phyloP scores from a whole-genome alignment of 805 yeast genomes.

The Vanderwaltozyma polyspora region DNA sequence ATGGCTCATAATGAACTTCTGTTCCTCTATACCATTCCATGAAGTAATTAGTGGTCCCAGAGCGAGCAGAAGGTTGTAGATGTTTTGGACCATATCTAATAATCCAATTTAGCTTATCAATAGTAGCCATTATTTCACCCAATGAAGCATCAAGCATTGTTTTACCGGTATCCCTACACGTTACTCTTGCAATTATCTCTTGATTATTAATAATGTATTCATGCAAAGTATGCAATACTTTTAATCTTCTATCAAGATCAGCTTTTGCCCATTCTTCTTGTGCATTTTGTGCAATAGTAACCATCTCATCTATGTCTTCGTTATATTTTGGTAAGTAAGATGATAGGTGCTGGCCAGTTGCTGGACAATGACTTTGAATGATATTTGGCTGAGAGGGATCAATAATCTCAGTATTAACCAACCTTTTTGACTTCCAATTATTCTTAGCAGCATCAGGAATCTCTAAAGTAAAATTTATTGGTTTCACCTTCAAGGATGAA shows the following conservation, averaged over 20 bases:
- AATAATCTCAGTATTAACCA: constrained; percentile 38
- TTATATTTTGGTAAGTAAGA: constrained; percentile 50
- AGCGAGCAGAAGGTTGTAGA: constrained; percentile 57
- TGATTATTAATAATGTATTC: constrained; percentile 71
- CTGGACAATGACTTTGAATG: constrained; percentile 87
- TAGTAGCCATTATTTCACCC: constrained; percentile 91
- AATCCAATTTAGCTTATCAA: constrained; percentile 87
- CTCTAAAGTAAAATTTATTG: constrained; percentile 11
- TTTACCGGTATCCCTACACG: constrained; percentile 96
- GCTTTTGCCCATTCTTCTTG: constrained; percentile 30
- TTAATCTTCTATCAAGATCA: constrained; percentile 53
- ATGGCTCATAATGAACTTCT: constrained; percentile 88
- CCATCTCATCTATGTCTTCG: constrained; percentile 58
- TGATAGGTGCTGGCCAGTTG: constrained; percentile 85
- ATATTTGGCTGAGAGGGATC: constrained; percentile 51
- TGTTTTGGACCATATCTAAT: constrained; percentile 68
- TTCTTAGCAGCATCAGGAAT: constrained; percentile 18
- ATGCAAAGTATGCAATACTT: constrained; percentile 58
- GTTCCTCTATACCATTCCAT: constrained; percentile 80
- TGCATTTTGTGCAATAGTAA: constrained; percentile 30
- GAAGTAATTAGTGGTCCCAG: constrained; percentile 77
- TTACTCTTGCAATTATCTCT: constrained; percentile 76
- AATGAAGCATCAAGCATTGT: constrained; percentile 90
- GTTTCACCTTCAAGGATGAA: constrained; percentile 2
- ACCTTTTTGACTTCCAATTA: constrained; percentile 71